Evolutionary conservation across 1,284 basidiomycete genomes (phyloP).

Genomic region (Athelia psychrophila): DNA sequence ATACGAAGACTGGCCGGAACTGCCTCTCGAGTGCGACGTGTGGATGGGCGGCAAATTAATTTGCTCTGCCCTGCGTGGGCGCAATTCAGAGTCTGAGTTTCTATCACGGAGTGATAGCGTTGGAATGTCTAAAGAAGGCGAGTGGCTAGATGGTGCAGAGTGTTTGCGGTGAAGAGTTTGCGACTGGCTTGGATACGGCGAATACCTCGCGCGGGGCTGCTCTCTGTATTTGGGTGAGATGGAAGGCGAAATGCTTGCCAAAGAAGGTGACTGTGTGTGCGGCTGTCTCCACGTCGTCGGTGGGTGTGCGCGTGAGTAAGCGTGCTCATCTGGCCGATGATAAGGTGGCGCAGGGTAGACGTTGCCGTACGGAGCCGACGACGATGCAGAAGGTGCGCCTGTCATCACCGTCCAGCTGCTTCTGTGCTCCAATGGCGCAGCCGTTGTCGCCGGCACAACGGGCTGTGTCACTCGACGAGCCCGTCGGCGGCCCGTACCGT

Average conservation of each 20-base stretch:
- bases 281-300: conserved; percentile 1
- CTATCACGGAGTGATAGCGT: conserved; percentile 27
- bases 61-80: conserved; percentile 23
- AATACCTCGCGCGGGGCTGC: conserved; percentile 33
- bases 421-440: conserved; percentile 17
- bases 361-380: background rate
- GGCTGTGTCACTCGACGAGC: conserved; percentile 42
- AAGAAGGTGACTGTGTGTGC: background rate
- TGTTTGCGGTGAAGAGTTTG: conserved; percentile 18
- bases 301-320: background rate
- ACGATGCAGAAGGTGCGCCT: conserved; percentile 9
- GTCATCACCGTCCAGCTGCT: conserved; percentile 23
- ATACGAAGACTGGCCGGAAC: conserved; percentile 29
- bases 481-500: conserved; percentile 58
- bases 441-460: conserved; percentile 19
- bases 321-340: background rate
- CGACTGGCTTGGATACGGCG: conserved; percentile 37
- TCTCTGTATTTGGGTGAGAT: conserved; percentile 27
- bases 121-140: conserved; percentile 43
- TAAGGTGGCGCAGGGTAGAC: background rate
- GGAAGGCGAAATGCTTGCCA: conserved; percentile 13
- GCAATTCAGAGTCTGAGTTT: conserved; percentile 13
- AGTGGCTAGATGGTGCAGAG: conserved; percentile 17
- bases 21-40: conserved; percentile 20
- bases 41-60: conserved; percentile 56